Evolutionary conservation across 2,329 filamentous ascomycete genomes (phyloP), one percentile per base, ranked within the genome.

Genomic region (Ilyonectria destructans): DNA sequence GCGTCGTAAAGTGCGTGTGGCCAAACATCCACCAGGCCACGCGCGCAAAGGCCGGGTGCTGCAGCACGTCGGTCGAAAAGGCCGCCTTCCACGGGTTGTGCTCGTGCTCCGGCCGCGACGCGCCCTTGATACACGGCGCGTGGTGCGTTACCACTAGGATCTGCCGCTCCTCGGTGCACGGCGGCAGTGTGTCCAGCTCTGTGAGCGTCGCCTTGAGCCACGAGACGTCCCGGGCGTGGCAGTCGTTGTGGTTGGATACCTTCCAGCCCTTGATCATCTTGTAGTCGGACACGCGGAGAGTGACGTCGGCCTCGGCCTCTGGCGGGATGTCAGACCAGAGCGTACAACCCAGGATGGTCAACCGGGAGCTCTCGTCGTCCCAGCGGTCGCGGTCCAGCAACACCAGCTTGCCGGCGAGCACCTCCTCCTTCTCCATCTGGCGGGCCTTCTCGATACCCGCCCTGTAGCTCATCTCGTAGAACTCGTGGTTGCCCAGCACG

Each of bases 331-430:
- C 70, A 1, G 87, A 89, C 85, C 88, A 90, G 0, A 91, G 80
- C 2, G 88, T 89, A 69, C 87, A 90, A 6, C 89, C 89, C 2
- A 91, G 76, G 3, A 91, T 77, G 3, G 84, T 87, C n/a, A 89
- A 59, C 26, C 74, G 74, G 1, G 84, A 83, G 2, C 77, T 77
- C 1, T 80, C 75, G 19, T 85, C 82, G 26, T 80, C 76, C 69
- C 80, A 84, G 7, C 82, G 72, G 19, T 77, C 77, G 19, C 80
- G 80, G 69, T 89, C 77, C 43, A 89, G 73, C 4, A 89, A 71
- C 4, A 83, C 75, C 12, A 88, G 59, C 37, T 78, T 82, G 0
- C 80, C 80, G 0, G 60, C 62, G 13, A 88, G 72, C 0, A 55
- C 59, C 0, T 80, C 77, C 61, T 88, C 85, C 3, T 76, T 56